Evolutionary conservation across 352 stramenopile species (phyloP).

Genomic region (Pythium aquatile): DNA sequence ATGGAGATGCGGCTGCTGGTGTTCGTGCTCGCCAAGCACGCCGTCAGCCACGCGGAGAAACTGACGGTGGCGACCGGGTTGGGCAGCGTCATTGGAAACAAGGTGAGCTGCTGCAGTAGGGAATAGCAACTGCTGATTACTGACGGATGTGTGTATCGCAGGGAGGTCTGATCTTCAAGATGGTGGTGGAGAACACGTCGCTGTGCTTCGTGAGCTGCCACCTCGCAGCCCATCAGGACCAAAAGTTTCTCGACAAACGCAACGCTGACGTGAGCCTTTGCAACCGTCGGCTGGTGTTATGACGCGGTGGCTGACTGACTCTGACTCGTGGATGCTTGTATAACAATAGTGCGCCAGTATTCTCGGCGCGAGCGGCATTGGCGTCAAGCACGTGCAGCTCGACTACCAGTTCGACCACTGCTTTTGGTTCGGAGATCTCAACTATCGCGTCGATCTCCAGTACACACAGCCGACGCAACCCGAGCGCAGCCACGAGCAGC

Average conservation of each 20-base stretch:
- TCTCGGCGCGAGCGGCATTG: constrained; percentile 50
- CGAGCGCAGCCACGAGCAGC: constrained; percentile 58
- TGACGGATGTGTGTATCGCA: constrained; percentile 17
- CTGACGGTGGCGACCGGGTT: constrained; percentile 68
- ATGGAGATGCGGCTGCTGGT: constrained; percentile 83
- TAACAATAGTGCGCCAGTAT: constrained; percentile 83
- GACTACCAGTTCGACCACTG: constrained; percentile 85
- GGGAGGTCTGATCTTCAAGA: constrained; percentile 78
- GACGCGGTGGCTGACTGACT: too few species aligned
- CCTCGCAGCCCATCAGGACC: constrained; percentile 77
- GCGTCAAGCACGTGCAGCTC: constrained; percentile 62
- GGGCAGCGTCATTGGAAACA: constrained; percentile 81
- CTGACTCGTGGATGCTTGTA: too few species aligned
- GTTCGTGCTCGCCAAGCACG: constrained; percentile 62
- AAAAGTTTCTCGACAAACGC: constrained; percentile 85
- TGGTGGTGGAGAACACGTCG: constrained; percentile 71
- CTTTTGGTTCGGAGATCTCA: constrained; percentile 87
- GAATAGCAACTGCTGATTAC: neutral
- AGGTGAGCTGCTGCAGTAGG: constrained; percentile 36
- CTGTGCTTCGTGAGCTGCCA: constrained; percentile 88
- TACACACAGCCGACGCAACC: constrained; percentile 35
- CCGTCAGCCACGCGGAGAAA: constrained; percentile 65
- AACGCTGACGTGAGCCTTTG: constrained; percentile 78
- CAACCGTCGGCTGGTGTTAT: too few species aligned
- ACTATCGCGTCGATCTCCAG: constrained; percentile 81